Base-by-base conservation (phyloP, 495 filamentous ascomycete species). In the Achaetomiella virescens region DNA sequence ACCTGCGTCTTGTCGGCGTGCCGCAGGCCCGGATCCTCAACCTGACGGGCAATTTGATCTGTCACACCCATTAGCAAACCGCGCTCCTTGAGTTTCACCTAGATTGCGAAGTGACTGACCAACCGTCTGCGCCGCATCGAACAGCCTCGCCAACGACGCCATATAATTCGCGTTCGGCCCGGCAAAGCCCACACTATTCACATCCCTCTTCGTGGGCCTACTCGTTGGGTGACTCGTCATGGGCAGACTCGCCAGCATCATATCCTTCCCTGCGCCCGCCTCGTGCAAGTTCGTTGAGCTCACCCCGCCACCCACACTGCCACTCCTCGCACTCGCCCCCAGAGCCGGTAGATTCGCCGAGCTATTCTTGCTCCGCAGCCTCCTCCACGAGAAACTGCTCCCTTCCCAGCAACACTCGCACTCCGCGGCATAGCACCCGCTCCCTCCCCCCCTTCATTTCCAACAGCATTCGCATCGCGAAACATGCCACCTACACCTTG, bases 41-140 rank as follows among this genome's bases (percentile, higher is more conserved):
- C 90, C 74, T 96, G 91, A 48, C 92, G 89, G 18, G 90, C 88
- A 66, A 98, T 91, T 82, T 93, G 90, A 78, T 98, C 93, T 97
- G 61, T n/a, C 35, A 36, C 20, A n/a, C 1, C 10, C 2, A 29
- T 55, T 20, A 72, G 43, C n/a, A n/a, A n/a, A n/a, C 12, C 31
- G 8, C 7, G 31, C 31, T 35, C 31, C 31, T 35, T 35, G 31
- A 35, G 8, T 12, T 12, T 7, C 31, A 12, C 8, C 31, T 8
- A 12, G 8, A 35, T 35, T 35, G 31, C 12, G 49, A 18, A 21
- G 60, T 27, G 35, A 79, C 88, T 76, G 78, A 97, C 93, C 93
- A 67, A 98, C 73, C 35, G 91, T 80, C 75, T 97, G 95, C 60
- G 84, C 95, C 57, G 91, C 89, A 75, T 99, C 93, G 68, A 91